Percentiles rank a stretch among this genome's conserved stretches.
Evolutionary conservation across 768 basidiomycete genomes (phyloP).

Genomic region (Nevesoporus exiguus): DNA sequence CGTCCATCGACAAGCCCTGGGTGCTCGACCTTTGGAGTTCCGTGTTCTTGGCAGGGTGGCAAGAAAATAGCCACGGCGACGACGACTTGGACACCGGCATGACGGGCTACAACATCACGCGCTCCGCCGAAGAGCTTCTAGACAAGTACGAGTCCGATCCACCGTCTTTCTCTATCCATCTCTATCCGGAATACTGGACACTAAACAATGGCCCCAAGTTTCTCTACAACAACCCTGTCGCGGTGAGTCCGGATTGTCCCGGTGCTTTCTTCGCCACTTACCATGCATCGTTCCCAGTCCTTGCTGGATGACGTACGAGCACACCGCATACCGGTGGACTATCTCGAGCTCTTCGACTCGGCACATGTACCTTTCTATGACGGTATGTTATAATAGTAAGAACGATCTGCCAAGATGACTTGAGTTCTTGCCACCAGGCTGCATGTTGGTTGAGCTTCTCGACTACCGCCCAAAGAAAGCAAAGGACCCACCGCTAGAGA

Average conservation of each 20-base stretch:
- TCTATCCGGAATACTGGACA: slow-evolving; percentile 79
- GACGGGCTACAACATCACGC: slow-evolving; percentile 72
- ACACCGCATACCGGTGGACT: slow-evolving; percentile 82
- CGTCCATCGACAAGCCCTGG: slow-evolving; percentile 7
- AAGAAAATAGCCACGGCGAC: too few species aligned
- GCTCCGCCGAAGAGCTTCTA: slow-evolving; percentile 58
- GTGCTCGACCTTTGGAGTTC: too few species aligned
- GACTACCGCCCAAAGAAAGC: slow-evolving; percentile 64
- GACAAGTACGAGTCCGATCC: slow-evolving; percentile 51
- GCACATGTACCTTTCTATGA: slow-evolving; percentile 79
- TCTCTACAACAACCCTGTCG: slow-evolving; percentile 73
- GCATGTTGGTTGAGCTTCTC: slow-evolving; percentile 79
- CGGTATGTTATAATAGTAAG: slow-evolving; percentile 43
- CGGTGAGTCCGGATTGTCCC: slow-evolving; percentile 36
- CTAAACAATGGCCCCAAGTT: slow-evolving; percentile 81
- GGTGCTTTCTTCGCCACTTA: slow-evolving; percentile 4
- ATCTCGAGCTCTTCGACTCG: slow-evolving; percentile 74
- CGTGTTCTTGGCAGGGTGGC: too few species aligned
- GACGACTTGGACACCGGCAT: slow-evolving; percentile 37
- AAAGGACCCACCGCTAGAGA: slow-evolving; percentile 56
- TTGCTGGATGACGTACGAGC: slow-evolving; percentile 81
- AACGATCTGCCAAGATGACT: slow-evolving; percentile 1
- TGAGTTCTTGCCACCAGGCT: slow-evolving; percentile 45
- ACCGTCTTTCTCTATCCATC: slow-evolving; percentile 76
- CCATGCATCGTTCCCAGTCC: slow-evolving; percentile 42